These are phyloP conservation scores for Polygonum aviculare DNA, from an alignment of 148 eudicot genomes.

Conservation along the genomic window DNA sequence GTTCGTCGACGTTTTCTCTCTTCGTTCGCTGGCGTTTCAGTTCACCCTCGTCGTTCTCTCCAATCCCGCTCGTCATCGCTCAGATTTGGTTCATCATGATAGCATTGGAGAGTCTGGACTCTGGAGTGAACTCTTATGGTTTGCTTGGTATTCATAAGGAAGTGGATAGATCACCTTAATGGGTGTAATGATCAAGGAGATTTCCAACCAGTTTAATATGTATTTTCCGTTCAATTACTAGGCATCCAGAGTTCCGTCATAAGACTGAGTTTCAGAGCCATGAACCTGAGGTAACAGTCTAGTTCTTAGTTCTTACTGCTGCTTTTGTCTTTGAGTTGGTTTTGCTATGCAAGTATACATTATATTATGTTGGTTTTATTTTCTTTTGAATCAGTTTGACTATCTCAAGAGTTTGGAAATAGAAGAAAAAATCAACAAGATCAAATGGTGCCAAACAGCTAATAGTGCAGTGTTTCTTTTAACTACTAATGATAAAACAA, in stretches of 20 bases:
- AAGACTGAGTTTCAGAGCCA: conserved; percentile 99
- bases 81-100: background rate
- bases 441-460: conserved; percentile 94
- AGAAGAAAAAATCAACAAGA: conserved; percentile 99
- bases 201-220: background rate
- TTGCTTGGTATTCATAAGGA: background rate
- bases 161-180: background rate
- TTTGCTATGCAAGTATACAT: background rate
- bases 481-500: conserved; percentile 94
- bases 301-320: background rate
- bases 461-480: conserved; percentile 89
- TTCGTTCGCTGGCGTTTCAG: no score
- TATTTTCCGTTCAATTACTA: conserved; percentile 23
- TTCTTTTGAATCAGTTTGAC: conserved; percentile 64
- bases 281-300: conserved; percentile 81
- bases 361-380: conserved; percentile 6
- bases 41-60: no score
- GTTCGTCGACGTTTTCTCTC: no score
- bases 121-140: background rate
- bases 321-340: conserved; percentile 6
- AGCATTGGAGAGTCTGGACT: background rate
- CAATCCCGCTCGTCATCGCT: no score
- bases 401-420: conserved; percentile 99
- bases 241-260: conserved; percentile 96
- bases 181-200: background rate